phyloP scores from a whole-genome alignment of 306 rosid genomes.

The Lupinus albus region DNA sequence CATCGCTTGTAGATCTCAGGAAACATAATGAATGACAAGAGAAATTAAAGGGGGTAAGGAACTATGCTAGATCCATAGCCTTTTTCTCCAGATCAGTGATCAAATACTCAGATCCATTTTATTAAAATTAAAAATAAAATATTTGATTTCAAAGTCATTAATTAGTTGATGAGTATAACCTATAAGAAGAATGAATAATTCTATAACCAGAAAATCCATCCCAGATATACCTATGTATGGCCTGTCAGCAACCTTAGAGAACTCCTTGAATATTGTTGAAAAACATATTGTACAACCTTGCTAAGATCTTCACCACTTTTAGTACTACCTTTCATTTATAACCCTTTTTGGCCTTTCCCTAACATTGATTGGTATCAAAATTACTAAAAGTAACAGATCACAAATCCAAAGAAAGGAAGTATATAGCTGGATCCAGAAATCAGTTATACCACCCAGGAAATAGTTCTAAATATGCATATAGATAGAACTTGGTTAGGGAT shows the following conservation, averaged over 20 bases:
- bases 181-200: no score
- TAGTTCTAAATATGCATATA: background rate
- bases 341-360: background rate
- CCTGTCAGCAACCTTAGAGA: background rate
- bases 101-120: no score
- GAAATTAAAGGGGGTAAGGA: background rate
- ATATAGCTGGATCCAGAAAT: slow-evolving; percentile 24
- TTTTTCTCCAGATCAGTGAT: no score
- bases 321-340: background rate
- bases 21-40: no score
- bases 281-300: background rate
- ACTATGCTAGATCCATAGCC: no score
- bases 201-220: no score
- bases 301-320: slow-evolving; percentile 1
- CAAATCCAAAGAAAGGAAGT: background rate
- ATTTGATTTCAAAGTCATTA: background rate
- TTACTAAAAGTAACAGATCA: background rate
- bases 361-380: background rate
- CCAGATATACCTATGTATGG: no score
- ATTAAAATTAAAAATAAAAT: no score
- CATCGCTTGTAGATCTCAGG: no score
- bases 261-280: no score
- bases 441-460: background rate
- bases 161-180: no score
- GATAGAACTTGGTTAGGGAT: slow-evolving; percentile 11